phyloP scores from a whole-genome alignment of 495 filamentous ascomycete species.

The Amphirosellinia nigrospora region DNA sequence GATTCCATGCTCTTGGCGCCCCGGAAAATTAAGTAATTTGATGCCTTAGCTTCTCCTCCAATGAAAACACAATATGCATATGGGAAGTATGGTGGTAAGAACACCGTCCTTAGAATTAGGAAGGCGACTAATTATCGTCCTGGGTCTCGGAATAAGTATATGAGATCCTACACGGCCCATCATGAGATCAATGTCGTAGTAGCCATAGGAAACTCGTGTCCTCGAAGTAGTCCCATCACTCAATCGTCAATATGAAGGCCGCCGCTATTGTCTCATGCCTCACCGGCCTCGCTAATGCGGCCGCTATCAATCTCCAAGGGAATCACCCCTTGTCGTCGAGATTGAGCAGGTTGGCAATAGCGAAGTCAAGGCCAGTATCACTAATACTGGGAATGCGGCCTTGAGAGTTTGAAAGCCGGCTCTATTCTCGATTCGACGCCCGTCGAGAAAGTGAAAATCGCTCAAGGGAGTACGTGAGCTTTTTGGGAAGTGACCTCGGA shows the following conservation, averaged over 20 bases:
- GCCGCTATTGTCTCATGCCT: neutral
- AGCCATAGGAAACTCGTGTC: neutral
- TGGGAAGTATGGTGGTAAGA: neutral
- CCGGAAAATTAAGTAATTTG: neutral
- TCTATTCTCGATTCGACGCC: slow-evolving; percentile 16
- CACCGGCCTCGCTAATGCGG: slow-evolving; percentile 1
- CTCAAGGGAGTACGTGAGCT: neutral
- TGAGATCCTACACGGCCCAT: neutral
- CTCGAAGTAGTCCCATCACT: neutral
- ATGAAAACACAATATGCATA: slow-evolving; percentile 1
- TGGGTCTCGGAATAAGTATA: neutral
- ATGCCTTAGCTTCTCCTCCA: slow-evolving; percentile 1
- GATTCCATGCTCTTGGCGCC: neutral
- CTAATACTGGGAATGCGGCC: neutral
- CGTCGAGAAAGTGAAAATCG: slow-evolving; percentile 14
- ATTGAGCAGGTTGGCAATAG: slow-evolving; percentile 11
- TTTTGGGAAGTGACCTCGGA: neutral
- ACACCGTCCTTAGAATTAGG: slow-evolving; percentile 9
- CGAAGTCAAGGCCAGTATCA: slow-evolving; percentile 10
- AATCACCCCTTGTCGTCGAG: slow-evolving; percentile 16
- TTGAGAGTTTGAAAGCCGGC: slow-evolving; percentile 2
- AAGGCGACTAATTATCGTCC: neutral
- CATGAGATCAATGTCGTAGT: neutral
- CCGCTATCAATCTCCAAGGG: neutral
- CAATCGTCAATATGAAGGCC: neutral